A percentile compares a stretch with the other conserved stretches of the same genome.
phyloP scores from a whole-genome alignment of 352 stramenopile species.

The Globisporangium paroecandrum region DNA sequence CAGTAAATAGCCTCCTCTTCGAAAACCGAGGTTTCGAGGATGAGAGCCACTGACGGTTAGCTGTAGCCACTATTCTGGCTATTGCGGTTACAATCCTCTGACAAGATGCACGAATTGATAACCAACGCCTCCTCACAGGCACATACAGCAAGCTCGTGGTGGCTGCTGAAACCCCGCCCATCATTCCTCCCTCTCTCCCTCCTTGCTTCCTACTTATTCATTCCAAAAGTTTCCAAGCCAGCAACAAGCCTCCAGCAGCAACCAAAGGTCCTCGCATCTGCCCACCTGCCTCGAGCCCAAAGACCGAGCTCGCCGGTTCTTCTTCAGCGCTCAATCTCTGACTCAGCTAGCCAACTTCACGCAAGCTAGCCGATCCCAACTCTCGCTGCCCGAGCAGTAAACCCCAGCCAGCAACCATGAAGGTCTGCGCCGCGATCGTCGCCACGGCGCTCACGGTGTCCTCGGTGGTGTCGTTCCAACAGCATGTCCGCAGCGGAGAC shows the following conservation, averaged over 20 bases:
- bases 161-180: not conserved
- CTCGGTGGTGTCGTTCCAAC: not conserved
- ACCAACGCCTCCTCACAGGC: not conserved
- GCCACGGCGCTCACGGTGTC: constrained; percentile 4
- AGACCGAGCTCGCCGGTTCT: not conserved
- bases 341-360: not conserved
- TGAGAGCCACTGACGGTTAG: too few species aligned
- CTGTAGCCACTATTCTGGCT: not conserved
- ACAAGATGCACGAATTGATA: not conserved
- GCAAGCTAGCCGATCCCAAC: not conserved
- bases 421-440: constrained; percentile 10
- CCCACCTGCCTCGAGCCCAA: constrained; percentile 1
- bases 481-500: constrained; percentile 6
- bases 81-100: not conserved
- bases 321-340: not conserved
- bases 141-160: not conserved
- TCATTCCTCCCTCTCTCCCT: not conserved
- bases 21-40: too few species aligned
- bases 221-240: constrained; percentile 5
- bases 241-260: constrained; percentile 8
- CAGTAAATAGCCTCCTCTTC: too few species aligned
- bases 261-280: not conserved
- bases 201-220: not conserved
- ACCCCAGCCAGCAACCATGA: constrained; percentile 12
- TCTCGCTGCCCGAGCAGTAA: not conserved